Percentiles rank a stretch among this genome's conserved stretches.
Conservation (phyloP, 768 basidiomycete genomes). For the Lactarius tabidus region DNA sequence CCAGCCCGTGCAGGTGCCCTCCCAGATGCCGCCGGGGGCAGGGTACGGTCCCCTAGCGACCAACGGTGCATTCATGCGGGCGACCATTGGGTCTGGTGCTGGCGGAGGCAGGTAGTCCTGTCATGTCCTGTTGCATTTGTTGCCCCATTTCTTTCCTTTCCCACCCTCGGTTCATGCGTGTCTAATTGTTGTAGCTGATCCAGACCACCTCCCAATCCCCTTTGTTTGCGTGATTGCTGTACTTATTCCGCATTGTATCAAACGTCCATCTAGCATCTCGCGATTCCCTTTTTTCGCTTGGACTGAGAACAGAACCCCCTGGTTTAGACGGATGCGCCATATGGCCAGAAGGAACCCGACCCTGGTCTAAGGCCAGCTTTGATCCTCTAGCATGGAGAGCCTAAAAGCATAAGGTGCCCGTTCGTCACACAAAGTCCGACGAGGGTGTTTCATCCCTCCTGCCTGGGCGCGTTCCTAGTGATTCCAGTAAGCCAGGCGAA, state of each 20-base stretch:
- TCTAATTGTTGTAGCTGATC: conserved; percentile 24
- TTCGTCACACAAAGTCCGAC: not conserved
- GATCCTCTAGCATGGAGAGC: not conserved
- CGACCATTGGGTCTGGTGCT: conserved; percentile 21
- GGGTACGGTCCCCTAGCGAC: conserved; percentile 26
- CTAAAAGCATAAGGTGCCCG: not conserved
- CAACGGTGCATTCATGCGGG: conserved; percentile 25
- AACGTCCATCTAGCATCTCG: conserved; percentile 4
- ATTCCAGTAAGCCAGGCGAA: not conserved
- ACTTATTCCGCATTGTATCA: conserved; percentile 34
- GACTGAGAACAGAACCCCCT: not conserved
- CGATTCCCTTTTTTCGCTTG: not conserved
- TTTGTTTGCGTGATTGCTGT: conserved; percentile 30
- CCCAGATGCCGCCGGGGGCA: conserved; percentile 23
- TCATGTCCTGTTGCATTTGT: conserved; percentile 20
- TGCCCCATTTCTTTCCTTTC: not conserved
- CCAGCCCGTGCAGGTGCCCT: conserved; percentile 37
- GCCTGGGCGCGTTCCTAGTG: not conserved
- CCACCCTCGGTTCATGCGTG: not conserved
- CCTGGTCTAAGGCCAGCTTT: not conserved
- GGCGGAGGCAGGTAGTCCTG: conserved; percentile 20
- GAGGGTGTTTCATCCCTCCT: not conserved
- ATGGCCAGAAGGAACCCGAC: not conserved
- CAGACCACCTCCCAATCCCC: conserved; percentile 14
- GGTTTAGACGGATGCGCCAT: not conserved